phyloP scores from a whole-genome alignment of 805 yeast species.

The Metschnikowia matae region DNA sequence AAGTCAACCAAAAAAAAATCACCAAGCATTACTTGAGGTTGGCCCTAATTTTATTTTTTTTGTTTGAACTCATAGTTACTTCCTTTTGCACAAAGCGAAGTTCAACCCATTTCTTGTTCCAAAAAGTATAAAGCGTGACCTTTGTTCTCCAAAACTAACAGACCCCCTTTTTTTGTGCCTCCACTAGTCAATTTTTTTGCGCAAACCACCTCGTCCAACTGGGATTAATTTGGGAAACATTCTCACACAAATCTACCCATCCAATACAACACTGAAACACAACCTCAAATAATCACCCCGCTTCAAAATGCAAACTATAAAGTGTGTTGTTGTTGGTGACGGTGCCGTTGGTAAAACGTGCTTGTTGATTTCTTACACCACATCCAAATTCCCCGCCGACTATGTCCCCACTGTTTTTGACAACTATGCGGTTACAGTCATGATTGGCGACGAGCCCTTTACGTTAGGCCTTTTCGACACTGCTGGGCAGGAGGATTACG shows the following conservation, averaged over 20 bases:
- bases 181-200: constrained; percentile 3
- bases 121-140: background rate
- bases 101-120: background rate
- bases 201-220: constrained; percentile 5
- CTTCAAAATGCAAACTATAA: constrained; percentile 53
- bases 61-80: background rate
- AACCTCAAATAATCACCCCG: background rate
- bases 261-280: constrained; percentile 1
- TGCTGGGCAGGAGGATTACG: constrained; percentile 99
- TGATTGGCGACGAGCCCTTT: constrained; percentile 97
- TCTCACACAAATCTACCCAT: constrained; percentile 4
- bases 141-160: background rate
- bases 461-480: constrained; percentile 97
- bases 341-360: constrained; percentile 99
- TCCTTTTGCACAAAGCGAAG: background rate
- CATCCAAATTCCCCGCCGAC: constrained; percentile 96
- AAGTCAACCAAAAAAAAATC: constrained; percentile 2
- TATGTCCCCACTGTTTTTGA: constrained; percentile 98
- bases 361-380: constrained; percentile 90
- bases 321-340: constrained; percentile 98
- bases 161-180: background rate
- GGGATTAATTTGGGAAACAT: constrained; percentile 1
- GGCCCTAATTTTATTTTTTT: background rate
- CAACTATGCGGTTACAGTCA: constrained; percentile 89
- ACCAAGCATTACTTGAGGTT: background rate